phyloP scores from a whole-genome alignment of 495 filamentous ascomycete species.

The Tuber microsphaerosporum region DNA sequence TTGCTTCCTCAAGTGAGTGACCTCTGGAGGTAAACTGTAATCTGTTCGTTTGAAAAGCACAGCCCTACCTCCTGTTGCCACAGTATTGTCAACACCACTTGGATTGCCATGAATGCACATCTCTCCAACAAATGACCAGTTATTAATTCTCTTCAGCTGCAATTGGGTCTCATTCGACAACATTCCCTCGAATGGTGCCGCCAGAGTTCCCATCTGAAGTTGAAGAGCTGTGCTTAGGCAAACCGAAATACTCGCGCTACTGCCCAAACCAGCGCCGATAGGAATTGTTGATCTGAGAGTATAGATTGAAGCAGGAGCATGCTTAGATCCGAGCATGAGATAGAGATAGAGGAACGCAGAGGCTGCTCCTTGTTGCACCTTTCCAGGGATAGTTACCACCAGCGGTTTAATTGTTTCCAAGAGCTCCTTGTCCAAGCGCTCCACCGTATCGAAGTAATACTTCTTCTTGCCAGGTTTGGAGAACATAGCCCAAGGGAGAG shows the following conservation, averaged over 20 bases:
- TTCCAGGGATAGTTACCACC: slow-evolving; percentile 65
- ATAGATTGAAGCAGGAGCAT: slow-evolving; percentile 74
- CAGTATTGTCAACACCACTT: slow-evolving; percentile 96
- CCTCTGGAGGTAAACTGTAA: slow-evolving; percentile 65
- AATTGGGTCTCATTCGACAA: slow-evolving; percentile 67
- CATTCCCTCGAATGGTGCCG: slow-evolving; percentile 84
- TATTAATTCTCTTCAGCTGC: slow-evolving; percentile 89
- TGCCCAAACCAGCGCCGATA: slow-evolving; percentile 83
- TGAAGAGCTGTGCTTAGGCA: slow-evolving; percentile 82
- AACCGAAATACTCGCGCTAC: slow-evolving; percentile 84
- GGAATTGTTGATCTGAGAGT: slow-evolving; percentile 91
- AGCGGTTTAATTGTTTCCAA: slow-evolving; percentile 69
- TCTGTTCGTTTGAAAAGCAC: slow-evolving; percentile 79
- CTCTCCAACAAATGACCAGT: slow-evolving; percentile 95
- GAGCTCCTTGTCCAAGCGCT: slow-evolving; percentile 72
- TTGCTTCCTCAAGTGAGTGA: slow-evolving; percentile 62
- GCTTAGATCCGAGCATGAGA: slow-evolving; percentile 70
- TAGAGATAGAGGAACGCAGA: slow-evolving; percentile 87
- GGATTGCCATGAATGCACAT: slow-evolving; percentile 96
- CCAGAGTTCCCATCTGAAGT: slow-evolving; percentile 75
- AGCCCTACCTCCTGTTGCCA: slow-evolving; percentile 82
- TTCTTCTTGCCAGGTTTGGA: slow-evolving; percentile 74
- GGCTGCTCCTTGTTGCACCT: slow-evolving; percentile 72
- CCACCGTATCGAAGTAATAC: slow-evolving; percentile 78
- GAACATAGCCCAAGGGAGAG: slow-evolving; percentile 78